Percentiles rank a stretch among this genome's conserved stretches.
Evolutionary conservation across 1,284 basidiomycete species (phyloP).

Genomic region (Anthracocystis walkeri): DNA sequence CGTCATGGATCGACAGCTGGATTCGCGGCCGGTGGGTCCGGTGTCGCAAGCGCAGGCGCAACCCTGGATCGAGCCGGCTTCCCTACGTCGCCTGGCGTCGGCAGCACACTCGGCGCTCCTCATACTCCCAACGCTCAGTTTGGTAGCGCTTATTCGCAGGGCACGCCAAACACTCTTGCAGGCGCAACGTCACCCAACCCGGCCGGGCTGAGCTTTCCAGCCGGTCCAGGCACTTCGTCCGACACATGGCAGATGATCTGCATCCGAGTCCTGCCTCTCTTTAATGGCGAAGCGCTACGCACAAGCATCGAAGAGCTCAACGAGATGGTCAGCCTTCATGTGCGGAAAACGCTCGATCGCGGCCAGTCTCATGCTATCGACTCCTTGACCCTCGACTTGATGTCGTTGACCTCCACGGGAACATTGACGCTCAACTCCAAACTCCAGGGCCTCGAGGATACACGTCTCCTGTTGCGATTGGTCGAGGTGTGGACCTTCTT

Average conservation of each 20-base stretch:
- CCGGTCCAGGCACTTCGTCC: conserved; percentile 33
- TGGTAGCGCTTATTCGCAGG: conserved; percentile 13
- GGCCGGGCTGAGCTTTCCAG: conserved; percentile 17
- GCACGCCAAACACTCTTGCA: conserved; percentile 1
- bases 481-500: conserved; percentile 94
- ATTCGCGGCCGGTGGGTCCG: neutral
- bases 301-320: conserved; percentile 93
- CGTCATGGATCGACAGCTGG: conserved; percentile 16
- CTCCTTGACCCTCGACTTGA: conserved; percentile 80
- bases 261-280: conserved; percentile 86
- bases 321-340: conserved; percentile 77
- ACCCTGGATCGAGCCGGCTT: conserved; percentile 10
- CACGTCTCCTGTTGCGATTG: conserved; percentile 79
- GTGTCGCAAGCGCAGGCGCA: conserved; percentile 1
- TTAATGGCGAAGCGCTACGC: conserved; percentile 89
- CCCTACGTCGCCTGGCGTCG: conserved; percentile 24
- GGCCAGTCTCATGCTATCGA: conserved; percentile 71
- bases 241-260: conserved; percentile 80
- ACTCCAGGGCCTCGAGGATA: conserved; percentile 74
- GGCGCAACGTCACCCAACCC: conserved; percentile 34
- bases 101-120: conserved; percentile 8
- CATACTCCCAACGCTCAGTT: conserved; percentile 18
- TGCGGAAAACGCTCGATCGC: conserved; percentile 73
- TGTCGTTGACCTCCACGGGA: conserved; percentile 84
- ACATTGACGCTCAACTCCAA: conserved; percentile 92